A percentile compares a stretch with the other conserved stretches of the same genome.
Evolutionary conservation across 306 rosid species (phyloP).

Genomic region (Corylus heterophylla): DNA sequence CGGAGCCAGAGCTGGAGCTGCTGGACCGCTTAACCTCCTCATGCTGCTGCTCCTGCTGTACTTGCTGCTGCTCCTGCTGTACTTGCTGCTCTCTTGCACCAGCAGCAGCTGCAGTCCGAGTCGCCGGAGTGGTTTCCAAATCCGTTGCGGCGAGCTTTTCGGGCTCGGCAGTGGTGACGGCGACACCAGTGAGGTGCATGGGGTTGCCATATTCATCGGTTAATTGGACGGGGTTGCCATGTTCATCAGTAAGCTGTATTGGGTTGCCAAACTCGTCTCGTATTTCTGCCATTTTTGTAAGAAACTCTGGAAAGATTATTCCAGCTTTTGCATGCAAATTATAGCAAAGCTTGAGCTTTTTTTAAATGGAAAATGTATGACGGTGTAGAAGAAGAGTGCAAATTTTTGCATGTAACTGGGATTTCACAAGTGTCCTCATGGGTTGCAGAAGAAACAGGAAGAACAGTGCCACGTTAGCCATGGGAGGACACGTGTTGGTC

Average conservation of each 20-base stretch:
- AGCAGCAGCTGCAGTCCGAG: background rate
- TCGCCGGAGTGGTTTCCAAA: background rate
- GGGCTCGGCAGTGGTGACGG: conserved; percentile 27
- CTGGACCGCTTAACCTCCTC: conserved; percentile 25
- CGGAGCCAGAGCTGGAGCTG: conserved; percentile 66
- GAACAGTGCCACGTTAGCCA: conserved; percentile 43
- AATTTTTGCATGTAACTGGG: conserved; percentile 32
- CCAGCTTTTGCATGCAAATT: background rate
- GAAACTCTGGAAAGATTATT: background rate
- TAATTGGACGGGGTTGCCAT: conserved; percentile 61
- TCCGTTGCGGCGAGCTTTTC: background rate
- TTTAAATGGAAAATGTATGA: conserved; percentile 3
- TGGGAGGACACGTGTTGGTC: conserved; percentile 23
- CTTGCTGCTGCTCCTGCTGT: conserved; percentile 8
- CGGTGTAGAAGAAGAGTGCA: conserved; percentile 35
- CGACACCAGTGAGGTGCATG: conserved; percentile 62
- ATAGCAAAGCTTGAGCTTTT: background rate
- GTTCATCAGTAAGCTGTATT: conserved; percentile 56
- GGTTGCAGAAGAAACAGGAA: background rate
- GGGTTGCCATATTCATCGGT: conserved; percentile 74
- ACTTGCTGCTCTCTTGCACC: background rate
- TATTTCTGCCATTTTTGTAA: conserved; percentile 50
- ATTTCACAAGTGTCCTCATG: conserved; percentile 25
- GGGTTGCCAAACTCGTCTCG: conserved; percentile 68
- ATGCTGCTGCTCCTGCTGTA: conserved; percentile 14